Percentiles rank a stretch among this genome's conserved stretches.
Conservation (phyloP, 2,329 filamentous ascomycete genomes). For the Achaetomium macrosporum region DNA sequence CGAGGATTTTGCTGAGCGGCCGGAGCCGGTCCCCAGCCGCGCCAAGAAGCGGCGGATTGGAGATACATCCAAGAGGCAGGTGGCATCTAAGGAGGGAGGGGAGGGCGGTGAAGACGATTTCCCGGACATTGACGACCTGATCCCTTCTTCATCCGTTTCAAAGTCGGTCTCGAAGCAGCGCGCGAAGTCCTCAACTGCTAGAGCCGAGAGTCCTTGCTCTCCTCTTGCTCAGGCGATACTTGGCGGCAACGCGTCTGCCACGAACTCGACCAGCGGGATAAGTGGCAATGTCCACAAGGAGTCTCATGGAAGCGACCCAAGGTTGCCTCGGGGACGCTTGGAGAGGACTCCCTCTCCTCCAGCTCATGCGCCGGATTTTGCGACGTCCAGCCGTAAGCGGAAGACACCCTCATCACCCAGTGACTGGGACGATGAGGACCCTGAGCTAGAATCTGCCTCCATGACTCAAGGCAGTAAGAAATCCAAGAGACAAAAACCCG, state of each 20-base stretch:
- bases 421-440: background rate
- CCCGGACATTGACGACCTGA: slow-evolving; percentile 45
- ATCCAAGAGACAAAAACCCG: slow-evolving; percentile 22
- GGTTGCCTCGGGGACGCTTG: background rate
- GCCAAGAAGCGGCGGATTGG: slow-evolving; percentile 49
- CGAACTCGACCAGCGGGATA: background rate
- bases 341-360: background rate
- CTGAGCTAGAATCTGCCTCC: background rate
- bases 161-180: slow-evolving; percentile 12
- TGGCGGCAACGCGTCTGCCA: background rate
- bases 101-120: slow-evolving; percentile 41
- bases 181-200: background rate
- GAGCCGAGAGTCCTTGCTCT: slow-evolving; percentile 9
- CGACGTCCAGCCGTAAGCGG: slow-evolving; percentile 16
- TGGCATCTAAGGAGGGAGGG: slow-evolving; percentile 1
- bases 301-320: background rate
- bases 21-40: slow-evolving; percentile 34
- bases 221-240: background rate
- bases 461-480: slow-evolving; percentile 10
- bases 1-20: slow-evolving; percentile 36
- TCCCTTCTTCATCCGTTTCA: slow-evolving; percentile 25
- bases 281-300: background rate
- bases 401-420: slow-evolving; percentile 16
- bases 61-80: slow-evolving; percentile 36
- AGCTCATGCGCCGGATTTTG: background rate